Evolutionary conservation across 768 basidiomycete genomes (phyloP).

Genomic region (Podaxis rugospora): DNA sequence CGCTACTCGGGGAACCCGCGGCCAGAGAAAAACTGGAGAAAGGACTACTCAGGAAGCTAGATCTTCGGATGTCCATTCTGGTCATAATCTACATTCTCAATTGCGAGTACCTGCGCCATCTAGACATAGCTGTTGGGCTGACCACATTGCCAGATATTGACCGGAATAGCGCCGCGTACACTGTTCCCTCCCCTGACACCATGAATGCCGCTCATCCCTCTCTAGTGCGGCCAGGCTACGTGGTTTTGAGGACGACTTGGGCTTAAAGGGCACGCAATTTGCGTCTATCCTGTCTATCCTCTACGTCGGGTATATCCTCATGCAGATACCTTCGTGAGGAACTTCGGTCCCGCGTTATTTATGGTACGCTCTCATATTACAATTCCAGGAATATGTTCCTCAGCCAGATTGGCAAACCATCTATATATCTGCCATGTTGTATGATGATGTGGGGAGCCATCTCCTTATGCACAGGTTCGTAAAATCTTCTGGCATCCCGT

Average conservation of each 20-base stretch:
- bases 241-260: conserved; percentile 61
- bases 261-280: conserved; percentile 56
- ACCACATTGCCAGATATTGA: conserved; percentile 47
- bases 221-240: conserved; percentile 57
- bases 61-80: conserved; percentile 44
- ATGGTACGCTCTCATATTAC: neutral
- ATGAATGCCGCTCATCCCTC: neutral
- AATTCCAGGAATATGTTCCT: conserved; percentile 61
- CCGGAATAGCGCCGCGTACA: conserved; percentile 64
- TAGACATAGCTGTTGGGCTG: neutral
- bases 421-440: conserved; percentile 56
- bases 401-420: conserved; percentile 58
- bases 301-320: conserved; percentile 64
- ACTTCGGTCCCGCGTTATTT: neutral
- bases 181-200: neutral
- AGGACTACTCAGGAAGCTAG: conserved; percentile 42
- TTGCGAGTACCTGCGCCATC: conserved; percentile 21
- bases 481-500: neutral
- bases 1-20: conserved; percentile 21
- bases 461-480: conserved; percentile 44
- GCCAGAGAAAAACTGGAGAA: conserved; percentile 26
- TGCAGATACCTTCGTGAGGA: conserved; percentile 67
- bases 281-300: conserved; percentile 56
- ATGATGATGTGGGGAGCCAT: conserved; percentile 66
- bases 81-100: conserved; percentile 46